Evolutionary conservation across 2,329 filamentous ascomycete genomes (phyloP).

Genomic region (Neofusicoccum sp.): DNA sequence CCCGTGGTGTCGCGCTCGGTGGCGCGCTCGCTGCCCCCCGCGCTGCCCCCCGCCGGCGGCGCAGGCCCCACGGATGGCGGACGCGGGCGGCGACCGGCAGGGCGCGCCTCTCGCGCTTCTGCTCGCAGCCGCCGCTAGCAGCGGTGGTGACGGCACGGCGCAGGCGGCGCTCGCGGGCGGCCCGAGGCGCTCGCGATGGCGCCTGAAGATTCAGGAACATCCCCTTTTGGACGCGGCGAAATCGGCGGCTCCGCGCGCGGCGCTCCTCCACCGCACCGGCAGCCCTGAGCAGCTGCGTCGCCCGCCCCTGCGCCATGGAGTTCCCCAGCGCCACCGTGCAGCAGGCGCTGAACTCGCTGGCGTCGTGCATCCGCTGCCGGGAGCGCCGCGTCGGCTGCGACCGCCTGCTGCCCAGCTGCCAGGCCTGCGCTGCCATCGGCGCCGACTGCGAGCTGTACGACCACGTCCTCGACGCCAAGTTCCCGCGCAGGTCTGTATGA

Average conservation of each 20-base stretch:
- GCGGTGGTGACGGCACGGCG: neutral
- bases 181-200: neutral
- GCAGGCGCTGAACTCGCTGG: slow-evolving; percentile 16
- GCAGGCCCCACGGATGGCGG: no score
- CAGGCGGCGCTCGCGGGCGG: neutral
- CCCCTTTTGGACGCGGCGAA: neutral
- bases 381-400: slow-evolving; percentile 18
- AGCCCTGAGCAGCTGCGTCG: neutral
- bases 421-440: slow-evolving; percentile 13
- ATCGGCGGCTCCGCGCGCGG: slow-evolving; percentile 5
- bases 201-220: neutral
- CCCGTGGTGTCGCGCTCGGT: no score
- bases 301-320: neutral
- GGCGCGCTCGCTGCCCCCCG: no score
- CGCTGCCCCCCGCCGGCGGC: no score
- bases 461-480: slow-evolving; percentile 11
- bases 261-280: neutral
- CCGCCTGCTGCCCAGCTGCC: slow-evolving; percentile 17
- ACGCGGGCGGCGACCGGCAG: no score
- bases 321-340: slow-evolving; percentile 13
- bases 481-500: slow-evolving; percentile 16
- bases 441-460: slow-evolving; percentile 17
- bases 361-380: slow-evolving; percentile 19
- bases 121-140: neutral
- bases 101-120: no score